These are phyloP conservation scores for Heliamphora exappendiculata DNA, from an alignment of 148 eudicot species.

Conservation along the genomic window DNA sequence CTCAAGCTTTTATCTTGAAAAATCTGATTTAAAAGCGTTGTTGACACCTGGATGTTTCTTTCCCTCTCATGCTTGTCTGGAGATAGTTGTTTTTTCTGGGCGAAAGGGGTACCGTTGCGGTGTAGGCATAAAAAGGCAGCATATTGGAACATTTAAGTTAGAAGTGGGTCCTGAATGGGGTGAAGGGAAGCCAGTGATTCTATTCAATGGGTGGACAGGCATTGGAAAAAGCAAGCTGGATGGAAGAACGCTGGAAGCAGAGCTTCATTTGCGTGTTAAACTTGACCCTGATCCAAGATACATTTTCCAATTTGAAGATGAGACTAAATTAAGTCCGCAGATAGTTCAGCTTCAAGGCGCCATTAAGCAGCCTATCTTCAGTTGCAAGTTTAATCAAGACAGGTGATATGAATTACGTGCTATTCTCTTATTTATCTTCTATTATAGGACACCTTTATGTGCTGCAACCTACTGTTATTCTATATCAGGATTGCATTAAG, in stretches of 20 bases:
- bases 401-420: conserved; percentile 25
- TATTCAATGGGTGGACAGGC: conserved; percentile 51
- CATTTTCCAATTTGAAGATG: conserved; percentile 53
- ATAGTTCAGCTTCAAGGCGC: conserved; percentile 55
- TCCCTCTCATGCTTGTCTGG: conserved; percentile 36
- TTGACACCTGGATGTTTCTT: conserved; percentile 40
- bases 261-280: conserved; percentile 50
- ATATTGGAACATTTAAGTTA: conserved; percentile 44
- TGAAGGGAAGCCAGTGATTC: conserved; percentile 40
- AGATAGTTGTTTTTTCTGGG: conserved; percentile 40
- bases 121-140: conserved; percentile 41
- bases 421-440: neutral
- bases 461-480: neutral
- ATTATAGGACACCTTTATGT: neutral
- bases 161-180: conserved; percentile 53
- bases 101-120: conserved; percentile 43
- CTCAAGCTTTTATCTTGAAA: conserved; percentile 53
- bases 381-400: conserved; percentile 55
- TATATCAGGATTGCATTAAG: neutral
- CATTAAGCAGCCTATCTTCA: conserved; percentile 50
- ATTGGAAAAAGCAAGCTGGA: conserved; percentile 45
- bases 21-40: conserved; percentile 44
- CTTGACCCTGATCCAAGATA: conserved; percentile 65
- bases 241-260: conserved; percentile 30
- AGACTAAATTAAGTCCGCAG: conserved; percentile 49